A percentile compares a stretch with the other conserved stretches of the same genome.
Conservation (phyloP, 257 asterid genomes). For the Nicotiana tabacum region DNA sequence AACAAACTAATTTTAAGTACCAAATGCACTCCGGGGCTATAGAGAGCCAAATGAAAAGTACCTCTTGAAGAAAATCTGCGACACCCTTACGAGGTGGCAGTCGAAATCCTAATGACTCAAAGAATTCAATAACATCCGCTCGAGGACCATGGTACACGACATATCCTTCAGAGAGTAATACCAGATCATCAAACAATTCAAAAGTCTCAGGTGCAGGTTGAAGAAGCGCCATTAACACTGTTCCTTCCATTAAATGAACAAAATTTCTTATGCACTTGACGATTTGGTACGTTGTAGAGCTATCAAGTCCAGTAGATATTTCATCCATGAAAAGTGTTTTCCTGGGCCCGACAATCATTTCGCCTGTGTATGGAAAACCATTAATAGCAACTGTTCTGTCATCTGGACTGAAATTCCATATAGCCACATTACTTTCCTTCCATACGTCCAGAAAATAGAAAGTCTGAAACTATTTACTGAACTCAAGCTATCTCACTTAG, state of each 20-base stretch:
- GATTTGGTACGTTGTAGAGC: slow-evolving; percentile 88
- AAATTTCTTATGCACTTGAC: slow-evolving; percentile 76
- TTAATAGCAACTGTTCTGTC: neutral
- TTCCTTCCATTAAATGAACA: slow-evolving; percentile 85
- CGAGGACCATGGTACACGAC: slow-evolving; percentile 81
- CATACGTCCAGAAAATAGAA: neutral
- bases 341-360: slow-evolving; percentile 88
- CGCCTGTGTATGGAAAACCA: slow-evolving; percentile 41
- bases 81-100: slow-evolving; percentile 88
- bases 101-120: slow-evolving; percentile 72
- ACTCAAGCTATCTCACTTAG: neutral
- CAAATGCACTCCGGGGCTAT: neutral
- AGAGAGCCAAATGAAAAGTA: slow-evolving; percentile 9
- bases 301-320: slow-evolving; percentile 92
- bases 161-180: slow-evolving; percentile 72
- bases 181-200: slow-evolving; percentile 80
- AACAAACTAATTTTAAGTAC: neutral
- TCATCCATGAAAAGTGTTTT: slow-evolving; percentile 94
- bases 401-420: neutral
- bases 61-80: slow-evolving; percentile 95
- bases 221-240: slow-evolving; percentile 83
- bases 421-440: neutral
- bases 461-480: neutral
- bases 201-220: slow-evolving; percentile 96
- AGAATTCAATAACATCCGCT: slow-evolving; percentile 56